Conservation (phyloP, 805 yeast genomes). For the Priceomyces haplophilus region DNA sequence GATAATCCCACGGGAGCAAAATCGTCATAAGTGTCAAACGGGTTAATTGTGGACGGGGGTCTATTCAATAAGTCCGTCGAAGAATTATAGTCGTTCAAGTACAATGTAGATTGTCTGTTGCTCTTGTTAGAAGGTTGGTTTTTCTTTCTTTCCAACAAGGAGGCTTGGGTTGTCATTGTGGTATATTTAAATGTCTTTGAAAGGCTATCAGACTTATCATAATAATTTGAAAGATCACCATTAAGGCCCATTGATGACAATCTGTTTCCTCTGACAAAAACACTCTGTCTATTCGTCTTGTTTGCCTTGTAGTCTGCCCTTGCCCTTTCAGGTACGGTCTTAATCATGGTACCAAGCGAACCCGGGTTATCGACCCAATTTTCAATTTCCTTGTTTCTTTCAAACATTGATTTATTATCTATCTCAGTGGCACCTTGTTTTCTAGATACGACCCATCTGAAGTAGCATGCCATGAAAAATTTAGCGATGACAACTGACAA, state of each 20-base stretch:
- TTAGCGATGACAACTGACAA: constrained; percentile 73
- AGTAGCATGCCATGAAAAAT: constrained; percentile 84
- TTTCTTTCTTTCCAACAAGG: constrained; percentile 25
- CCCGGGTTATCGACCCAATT: constrained; percentile 72
- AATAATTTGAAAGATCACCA: constrained; percentile 34
- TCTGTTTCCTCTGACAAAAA: constrained; percentile 35
- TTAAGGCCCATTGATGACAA: constrained; percentile 37
- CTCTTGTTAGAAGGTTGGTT: constrained; percentile 11
- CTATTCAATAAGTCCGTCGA: constrained; percentile 35
- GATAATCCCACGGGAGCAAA: constrained; percentile 48
- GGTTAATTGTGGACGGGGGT: constrained; percentile 27
- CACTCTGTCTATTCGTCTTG: constrained; percentile 39
- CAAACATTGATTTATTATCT: constrained; percentile 56
- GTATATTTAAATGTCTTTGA: constrained; percentile 45
- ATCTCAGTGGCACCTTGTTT: constrained; percentile 75
- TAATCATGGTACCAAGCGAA: constrained; percentile 44
- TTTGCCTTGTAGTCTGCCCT: constrained; percentile 47
- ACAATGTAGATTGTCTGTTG: constrained; percentile 27
- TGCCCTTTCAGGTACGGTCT: constrained; percentile 47
- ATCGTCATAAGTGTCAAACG: constrained; percentile 32
- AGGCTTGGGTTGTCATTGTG: constrained; percentile 68
- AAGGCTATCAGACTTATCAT: constrained; percentile 30
- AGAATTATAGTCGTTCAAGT: constrained; percentile 28
- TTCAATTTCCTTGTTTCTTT: constrained; percentile 68
- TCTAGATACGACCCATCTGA: constrained; percentile 72